Evolutionary conservation across 257 asterid genomes (phyloP).

Genomic region (Mitragyna speciosa): DNA sequence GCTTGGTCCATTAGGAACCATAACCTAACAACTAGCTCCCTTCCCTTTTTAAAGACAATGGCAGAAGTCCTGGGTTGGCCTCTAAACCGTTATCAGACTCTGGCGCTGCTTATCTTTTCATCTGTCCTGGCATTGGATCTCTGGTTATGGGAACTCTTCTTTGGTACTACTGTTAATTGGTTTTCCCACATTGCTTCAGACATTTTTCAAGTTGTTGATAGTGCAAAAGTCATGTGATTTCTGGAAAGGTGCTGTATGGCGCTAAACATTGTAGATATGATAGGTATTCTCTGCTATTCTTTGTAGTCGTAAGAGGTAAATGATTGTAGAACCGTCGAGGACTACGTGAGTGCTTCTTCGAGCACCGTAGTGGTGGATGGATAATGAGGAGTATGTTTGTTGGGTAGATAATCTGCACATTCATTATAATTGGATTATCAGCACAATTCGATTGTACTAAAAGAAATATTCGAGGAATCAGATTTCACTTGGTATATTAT

Average conservation of each 20-base stretch:
- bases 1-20: constrained; percentile 82
- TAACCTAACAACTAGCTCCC: constrained; percentile 44
- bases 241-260: neutral
- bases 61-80: constrained; percentile 79
- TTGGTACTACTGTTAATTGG: constrained; percentile 72
- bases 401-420: neutral
- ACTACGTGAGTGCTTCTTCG: neutral
- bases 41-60: constrained; percentile 59
- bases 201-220: constrained; percentile 38
- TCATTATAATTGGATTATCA: neutral
- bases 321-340: neutral
- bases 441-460: too few species aligned
- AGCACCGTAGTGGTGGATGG: neutral
- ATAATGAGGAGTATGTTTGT: neutral
- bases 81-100: constrained; percentile 75
- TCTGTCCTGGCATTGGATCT: constrained; percentile 91
- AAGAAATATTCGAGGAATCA: neutral
- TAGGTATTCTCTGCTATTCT: neutral
- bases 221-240: constrained; percentile 36
- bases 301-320: neutral
- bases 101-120: constrained; percentile 82
- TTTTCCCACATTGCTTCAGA: constrained; percentile 50
- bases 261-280: constrained; percentile 6
- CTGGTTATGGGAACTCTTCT: constrained; percentile 89
- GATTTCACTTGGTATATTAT: neutral